These are phyloP conservation scores for Nicotiana sylvestris DNA, from an alignment of 257 asterid genomes.

Conservation along the genomic window DNA sequence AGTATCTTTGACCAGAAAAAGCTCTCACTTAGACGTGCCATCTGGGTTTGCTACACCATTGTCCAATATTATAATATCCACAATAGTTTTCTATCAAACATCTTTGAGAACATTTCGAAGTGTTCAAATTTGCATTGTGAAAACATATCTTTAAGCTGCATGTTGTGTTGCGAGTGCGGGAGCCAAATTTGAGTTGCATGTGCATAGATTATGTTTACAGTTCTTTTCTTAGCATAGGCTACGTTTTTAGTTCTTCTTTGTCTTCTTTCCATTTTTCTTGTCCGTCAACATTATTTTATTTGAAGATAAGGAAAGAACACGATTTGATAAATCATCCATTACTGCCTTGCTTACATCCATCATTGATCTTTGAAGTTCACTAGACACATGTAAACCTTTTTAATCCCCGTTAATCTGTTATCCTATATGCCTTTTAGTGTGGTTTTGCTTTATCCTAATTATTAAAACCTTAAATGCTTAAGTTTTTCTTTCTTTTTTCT, in stretches of 20 bases:
- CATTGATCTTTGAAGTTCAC: background rate
- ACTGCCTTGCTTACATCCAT: background rate
- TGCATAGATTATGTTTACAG: background rate
- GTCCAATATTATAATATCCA: background rate
- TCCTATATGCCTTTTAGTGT: background rate
- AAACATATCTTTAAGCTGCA: background rate
- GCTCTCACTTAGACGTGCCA: background rate
- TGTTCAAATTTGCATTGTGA: background rate
- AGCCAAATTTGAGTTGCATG: background rate
- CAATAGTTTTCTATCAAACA: background rate
- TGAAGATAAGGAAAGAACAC: background rate
- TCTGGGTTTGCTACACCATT: background rate
- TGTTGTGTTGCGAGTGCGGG: background rate
- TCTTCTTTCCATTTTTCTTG: background rate
- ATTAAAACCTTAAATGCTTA: background rate
- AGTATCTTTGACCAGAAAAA: slow-evolving; percentile 2
- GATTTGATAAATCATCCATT: background rate
- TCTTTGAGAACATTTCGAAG: background rate
- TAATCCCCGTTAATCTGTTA: background rate
- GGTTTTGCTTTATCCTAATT: background rate
- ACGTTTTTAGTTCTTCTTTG: background rate
- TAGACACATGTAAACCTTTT: background rate
- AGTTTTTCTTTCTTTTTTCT: too few species aligned
- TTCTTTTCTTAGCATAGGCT: background rate
- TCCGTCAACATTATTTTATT: background rate